A percentile compares a stretch with the other conserved stretches of the same genome.
Evolutionary conservation across 768 basidiomycete genomes (phyloP).

Genomic region (Xerocomus spinulosus): DNA sequence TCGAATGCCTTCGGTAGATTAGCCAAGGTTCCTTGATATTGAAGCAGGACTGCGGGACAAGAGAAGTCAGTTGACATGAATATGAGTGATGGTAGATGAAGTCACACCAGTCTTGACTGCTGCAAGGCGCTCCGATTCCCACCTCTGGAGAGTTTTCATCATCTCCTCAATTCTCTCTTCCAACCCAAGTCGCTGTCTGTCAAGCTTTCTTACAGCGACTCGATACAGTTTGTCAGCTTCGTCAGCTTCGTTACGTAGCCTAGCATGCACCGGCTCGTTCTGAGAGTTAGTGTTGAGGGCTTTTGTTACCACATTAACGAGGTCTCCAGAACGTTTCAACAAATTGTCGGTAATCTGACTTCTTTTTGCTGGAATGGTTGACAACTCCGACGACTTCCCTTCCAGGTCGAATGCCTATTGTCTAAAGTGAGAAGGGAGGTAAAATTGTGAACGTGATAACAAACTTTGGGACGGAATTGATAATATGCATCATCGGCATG

Average conservation of each 20-base stretch:
- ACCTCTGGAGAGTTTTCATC: constrained; percentile 72
- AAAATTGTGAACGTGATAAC: constrained; percentile 16
- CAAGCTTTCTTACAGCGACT: constrained; percentile 73
- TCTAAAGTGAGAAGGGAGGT: constrained; percentile 18
- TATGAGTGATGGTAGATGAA: background rate
- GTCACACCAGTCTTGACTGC: constrained; percentile 73
- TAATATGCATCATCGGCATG: constrained; percentile 75
- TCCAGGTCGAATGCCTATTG: constrained; percentile 29
- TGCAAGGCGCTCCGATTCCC: constrained; percentile 79
- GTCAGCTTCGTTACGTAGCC: constrained; percentile 72
- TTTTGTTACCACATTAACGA: constrained; percentile 71
- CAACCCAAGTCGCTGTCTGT: constrained; percentile 76
- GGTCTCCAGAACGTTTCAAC: constrained; percentile 61
- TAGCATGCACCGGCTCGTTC: constrained; percentile 64
- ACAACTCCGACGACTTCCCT: constrained; percentile 22
- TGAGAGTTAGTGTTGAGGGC: constrained; percentile 47
- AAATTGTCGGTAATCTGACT: constrained; percentile 48
- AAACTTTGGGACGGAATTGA: constrained; percentile 78
- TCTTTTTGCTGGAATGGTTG: constrained; percentile 24
- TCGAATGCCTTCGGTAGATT: constrained; percentile 67
- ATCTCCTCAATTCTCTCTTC: constrained; percentile 86
- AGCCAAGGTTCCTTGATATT: constrained; percentile 79
- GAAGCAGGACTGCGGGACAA: constrained; percentile 57
- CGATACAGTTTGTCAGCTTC: constrained; percentile 79
- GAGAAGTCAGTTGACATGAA: background rate